A percentile compares a stretch with the other conserved stretches of the same genome.
phyloP scores from a whole-genome alignment of 2,329 filamentous ascomycete genomes.

The Coccinonectria pachysandricola region DNA sequence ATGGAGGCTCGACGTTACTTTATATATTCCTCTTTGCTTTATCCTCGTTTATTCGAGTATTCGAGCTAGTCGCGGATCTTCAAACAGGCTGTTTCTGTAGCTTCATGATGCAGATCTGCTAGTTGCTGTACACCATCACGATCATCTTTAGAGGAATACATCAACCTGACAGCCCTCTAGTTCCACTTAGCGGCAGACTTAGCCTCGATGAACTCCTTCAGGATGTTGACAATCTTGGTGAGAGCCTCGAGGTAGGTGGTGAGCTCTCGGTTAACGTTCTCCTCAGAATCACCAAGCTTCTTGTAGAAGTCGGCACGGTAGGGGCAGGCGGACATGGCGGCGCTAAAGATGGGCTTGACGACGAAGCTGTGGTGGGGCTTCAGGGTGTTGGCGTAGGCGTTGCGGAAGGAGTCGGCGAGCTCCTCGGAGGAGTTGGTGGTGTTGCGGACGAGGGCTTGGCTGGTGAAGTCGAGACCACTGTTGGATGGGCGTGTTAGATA shows the following conservation, averaged over 20 bases:
- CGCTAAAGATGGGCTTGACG: constrained; percentile 83
- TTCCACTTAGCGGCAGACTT: constrained; percentile 46
- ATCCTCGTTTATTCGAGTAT: too few relatives aligned
- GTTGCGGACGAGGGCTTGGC: constrained; percentile 72
- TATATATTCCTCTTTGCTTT: too few relatives aligned
- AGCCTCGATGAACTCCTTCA: constrained; percentile 49
- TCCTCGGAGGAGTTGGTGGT: constrained; percentile 58
- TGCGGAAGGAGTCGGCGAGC: constrained; percentile 76
- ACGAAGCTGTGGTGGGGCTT: constrained; percentile 87
- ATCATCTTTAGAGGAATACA: too few relatives aligned
- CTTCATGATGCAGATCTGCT: constrained; percentile 3
- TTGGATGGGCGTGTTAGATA: too few relatives aligned
- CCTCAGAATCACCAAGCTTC: constrained; percentile 64
- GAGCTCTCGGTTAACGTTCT: constrained; percentile 54
- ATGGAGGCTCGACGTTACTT: too few relatives aligned
- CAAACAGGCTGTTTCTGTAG: too few relatives aligned
- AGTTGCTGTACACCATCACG: too few relatives aligned
- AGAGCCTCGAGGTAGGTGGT: constrained; percentile 64
- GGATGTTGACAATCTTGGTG: constrained; percentile 66
- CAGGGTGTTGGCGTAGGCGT: constrained; percentile 74
- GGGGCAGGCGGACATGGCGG: constrained; percentile 86
- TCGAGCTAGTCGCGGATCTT: too few relatives aligned
- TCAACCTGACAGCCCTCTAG: constrained; percentile 2
- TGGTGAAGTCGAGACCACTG: constrained; percentile 90
- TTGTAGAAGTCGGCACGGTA: constrained; percentile 89